Conservation (phyloP, 2,329 filamentous ascomycete genomes). For the Paraconiothyrium brasiliense region DNA sequence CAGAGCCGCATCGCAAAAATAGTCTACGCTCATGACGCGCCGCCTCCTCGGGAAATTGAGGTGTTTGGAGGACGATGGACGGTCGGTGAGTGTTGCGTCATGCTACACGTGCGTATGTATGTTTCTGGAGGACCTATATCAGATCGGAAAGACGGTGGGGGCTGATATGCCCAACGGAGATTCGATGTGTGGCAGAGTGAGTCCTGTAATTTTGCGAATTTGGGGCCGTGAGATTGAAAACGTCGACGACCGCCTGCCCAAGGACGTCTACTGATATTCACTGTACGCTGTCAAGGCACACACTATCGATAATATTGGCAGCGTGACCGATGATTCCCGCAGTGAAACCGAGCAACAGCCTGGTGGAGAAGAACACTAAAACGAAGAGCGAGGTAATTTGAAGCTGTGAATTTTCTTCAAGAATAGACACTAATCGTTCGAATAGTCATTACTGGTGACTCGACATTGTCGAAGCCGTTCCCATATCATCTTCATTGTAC, state of each 20-base stretch:
- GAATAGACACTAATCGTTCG: slow-evolving; percentile 10
- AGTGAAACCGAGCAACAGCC: neutral
- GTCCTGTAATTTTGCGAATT: slow-evolving; percentile 11
- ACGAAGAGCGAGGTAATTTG: slow-evolving; percentile 2
- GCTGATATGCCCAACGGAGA: slow-evolving; percentile 11
- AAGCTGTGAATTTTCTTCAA: neutral
- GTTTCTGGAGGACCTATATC: slow-evolving; percentile 2
- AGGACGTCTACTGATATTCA: neutral
- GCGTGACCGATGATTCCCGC: neutral
- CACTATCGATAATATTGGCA: neutral
- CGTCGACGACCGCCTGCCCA: neutral
- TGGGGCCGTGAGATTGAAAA: neutral
- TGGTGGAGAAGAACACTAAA: neutral
- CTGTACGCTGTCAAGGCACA: neutral
- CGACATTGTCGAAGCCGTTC: slow-evolving; percentile 11
- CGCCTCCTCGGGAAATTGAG: neutral
- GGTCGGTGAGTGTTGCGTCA: slow-evolving; percentile 7
- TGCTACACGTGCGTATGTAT: neutral
- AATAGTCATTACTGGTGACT: slow-evolving; percentile 14
- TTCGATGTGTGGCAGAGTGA: slow-evolving; percentile 10
- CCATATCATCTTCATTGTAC: slow-evolving; percentile 3
- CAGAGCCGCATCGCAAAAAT: slow-evolving; percentile 23
- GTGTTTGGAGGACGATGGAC: slow-evolving; percentile 1
- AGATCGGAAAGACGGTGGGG: slow-evolving; percentile 8
- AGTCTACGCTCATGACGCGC: neutral